A percentile compares a stretch with the other conserved stretches of the same genome.
phyloP scores from a whole-genome alignment of 2,329 filamentous ascomycete species.

The Phyllosticta ampelicida region DNA sequence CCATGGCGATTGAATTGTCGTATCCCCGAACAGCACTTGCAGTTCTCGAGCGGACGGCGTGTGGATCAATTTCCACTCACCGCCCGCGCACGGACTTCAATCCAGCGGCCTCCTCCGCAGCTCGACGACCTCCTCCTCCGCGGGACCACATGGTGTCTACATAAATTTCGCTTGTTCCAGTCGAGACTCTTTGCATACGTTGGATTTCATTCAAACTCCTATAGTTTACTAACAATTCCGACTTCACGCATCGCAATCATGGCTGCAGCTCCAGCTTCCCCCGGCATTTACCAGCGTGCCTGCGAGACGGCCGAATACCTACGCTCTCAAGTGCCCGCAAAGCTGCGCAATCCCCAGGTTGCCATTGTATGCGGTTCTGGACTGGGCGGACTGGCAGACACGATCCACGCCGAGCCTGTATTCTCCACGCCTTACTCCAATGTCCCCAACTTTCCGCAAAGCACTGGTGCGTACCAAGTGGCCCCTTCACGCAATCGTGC shows the following conservation, averaged over 20 bases:
- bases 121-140: neutral
- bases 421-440: slow-evolving; percentile 46
- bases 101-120: neutral
- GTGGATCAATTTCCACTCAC: slow-evolving; percentile 62
- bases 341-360: slow-evolving; percentile 43
- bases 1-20: slow-evolving; percentile 24
- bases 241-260: slow-evolving; percentile 3
- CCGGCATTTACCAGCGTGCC: slow-evolving; percentile 32
- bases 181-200: neutral
- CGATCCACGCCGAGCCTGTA: slow-evolving; percentile 39
- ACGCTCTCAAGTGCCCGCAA: slow-evolving; percentile 37
- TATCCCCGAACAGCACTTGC: neutral
- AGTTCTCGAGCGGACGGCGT: neutral
- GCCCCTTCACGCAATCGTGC: neutral
- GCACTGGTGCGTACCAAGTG: slow-evolving; percentile 40
- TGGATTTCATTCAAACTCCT: neutral
- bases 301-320: slow-evolving; percentile 43
- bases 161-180: neutral
- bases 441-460: slow-evolving; percentile 51
- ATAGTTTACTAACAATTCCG: neutral
- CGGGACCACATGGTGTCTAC: neutral
- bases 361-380: slow-evolving; percentile 57
- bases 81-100: slow-evolving; percentile 46
- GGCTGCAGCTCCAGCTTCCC: slow-evolving; percentile 20
- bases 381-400: slow-evolving; percentile 49